Conservation (phyloP, 148 eudicot genomes). For the Persicaria tinctoria region DNA sequence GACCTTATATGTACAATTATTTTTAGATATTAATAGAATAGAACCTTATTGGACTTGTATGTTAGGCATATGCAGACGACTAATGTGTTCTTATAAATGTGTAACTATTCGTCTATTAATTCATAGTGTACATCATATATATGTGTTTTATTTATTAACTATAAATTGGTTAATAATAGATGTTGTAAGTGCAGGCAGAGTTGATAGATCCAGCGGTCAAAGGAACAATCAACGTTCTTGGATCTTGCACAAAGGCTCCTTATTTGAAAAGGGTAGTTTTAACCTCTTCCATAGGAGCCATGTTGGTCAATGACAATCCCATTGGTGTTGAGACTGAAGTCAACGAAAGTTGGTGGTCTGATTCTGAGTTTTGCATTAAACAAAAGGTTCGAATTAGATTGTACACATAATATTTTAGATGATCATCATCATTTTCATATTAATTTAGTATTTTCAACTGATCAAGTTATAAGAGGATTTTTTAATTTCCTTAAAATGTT, state of each 20-base stretch:
- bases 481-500: too few species aligned
- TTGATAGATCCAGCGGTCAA: conserved; percentile 50
- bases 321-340: conserved; percentile 30
- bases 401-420: too few species aligned
- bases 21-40: too few species aligned
- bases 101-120: too few species aligned
- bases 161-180: background rate
- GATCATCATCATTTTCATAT: too few species aligned
- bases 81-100: too few species aligned
- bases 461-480: too few species aligned
- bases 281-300: conserved; percentile 55
- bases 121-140: too few species aligned
- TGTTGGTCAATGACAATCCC: conserved; percentile 26
- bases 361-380: conserved; percentile 29
- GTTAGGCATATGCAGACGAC: too few species aligned
- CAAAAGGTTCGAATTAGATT: conserved; percentile 22
- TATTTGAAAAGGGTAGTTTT: conserved; percentile 40
- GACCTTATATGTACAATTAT: too few species aligned
- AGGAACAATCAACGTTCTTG: conserved; percentile 54
- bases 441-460: too few species aligned
- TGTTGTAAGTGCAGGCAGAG: conserved; percentile 19
- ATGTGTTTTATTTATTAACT: background rate
- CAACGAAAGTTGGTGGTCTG: conserved; percentile 51
- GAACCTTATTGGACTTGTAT: too few species aligned
- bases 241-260: conserved; percentile 34